Conservation (phyloP, 2,329 filamentous ascomycete genomes). For the Biscogniauxia sp. region DNA sequence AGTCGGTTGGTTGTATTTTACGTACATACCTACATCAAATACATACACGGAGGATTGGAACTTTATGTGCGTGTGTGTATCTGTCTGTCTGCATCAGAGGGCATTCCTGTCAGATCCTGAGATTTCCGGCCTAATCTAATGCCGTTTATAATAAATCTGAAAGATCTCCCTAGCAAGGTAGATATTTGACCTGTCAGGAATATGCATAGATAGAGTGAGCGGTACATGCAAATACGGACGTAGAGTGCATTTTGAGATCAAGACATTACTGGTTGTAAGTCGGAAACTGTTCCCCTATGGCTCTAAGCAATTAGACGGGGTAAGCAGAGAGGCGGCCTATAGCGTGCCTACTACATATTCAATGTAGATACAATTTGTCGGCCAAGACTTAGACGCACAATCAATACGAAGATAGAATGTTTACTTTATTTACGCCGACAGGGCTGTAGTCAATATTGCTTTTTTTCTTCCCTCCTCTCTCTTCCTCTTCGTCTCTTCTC, state of each 20-base stretch:
- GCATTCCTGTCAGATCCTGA: background rate
- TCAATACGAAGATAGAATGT: background rate
- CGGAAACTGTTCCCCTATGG: too few species aligned
- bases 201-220: background rate
- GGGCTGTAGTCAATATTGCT: too few species aligned
- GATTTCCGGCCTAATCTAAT: slow-evolving; percentile 1
- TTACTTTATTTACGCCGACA: background rate
- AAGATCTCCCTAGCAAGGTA: background rate
- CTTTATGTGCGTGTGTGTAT: slow-evolving; percentile 2
- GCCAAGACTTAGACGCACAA: too few species aligned
- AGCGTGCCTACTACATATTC: background rate
- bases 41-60: too few species aligned
- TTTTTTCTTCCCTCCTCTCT: background rate
- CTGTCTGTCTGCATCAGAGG: slow-evolving; percentile 2
- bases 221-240: background rate
- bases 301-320: too few species aligned
- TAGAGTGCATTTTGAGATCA: background rate
- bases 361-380: background rate
- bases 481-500: background rate
- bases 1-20: background rate
- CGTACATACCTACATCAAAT: too few species aligned
- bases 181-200: background rate
- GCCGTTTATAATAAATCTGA: slow-evolving; percentile 1
- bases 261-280: too few species aligned
- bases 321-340: too few species aligned